Base-by-base conservation (phyloP, 306 rosid genomes). In the Cicer arietinum region DNA sequence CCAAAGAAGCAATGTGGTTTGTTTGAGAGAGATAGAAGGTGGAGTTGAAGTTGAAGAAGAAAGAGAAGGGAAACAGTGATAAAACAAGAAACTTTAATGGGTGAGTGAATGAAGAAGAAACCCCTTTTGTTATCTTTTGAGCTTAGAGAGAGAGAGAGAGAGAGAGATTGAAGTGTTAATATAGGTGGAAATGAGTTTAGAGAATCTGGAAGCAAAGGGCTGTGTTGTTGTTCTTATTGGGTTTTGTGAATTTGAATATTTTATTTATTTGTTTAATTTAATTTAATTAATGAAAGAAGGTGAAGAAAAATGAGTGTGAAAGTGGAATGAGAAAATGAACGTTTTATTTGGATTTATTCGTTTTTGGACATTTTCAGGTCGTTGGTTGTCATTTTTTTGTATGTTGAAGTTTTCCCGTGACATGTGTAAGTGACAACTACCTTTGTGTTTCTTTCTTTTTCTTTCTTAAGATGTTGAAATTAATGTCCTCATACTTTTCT, bases 321-420 rank as follows among this genome's bases (percentile, higher is more conserved):
- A 44, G 74, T 30, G 37, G 76, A 78, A 80, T 70, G 86, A 78
- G 86, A 81, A 81, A 83, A 78, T 85, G 92, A 84, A 86, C 89
- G 92, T 91, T 89, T 83, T 73, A 78, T 85, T 88, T 89, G 87
- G 88, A 86, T 70, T 75, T 86, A 85, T 88, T 86, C 78, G 18
- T 1, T 64, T 80, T 86, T 80, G 81, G 66, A 84, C 74, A 54
- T 56, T 81, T 74, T 64, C 6, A 61, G 44, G 78, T 74, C 71
- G 64, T 74, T 78, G 76, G 60, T 63, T 74, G 78, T 73, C 83
- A 56, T 16, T 8, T 44, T 44, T 75, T 76, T 75, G 70, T 6
- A 6, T 60, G 9, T 40, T 64, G 74, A 52, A 22, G 61, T 67
- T 42, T 63, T 47, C 69, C 48, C 67, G 86, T 77, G 82, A 82